A percentile compares a stretch with the other conserved stretches of the same genome.
Evolutionary conservation across 2,329 filamentous ascomycete species (phyloP).

Genomic region (Zalaria obscura): DNA sequence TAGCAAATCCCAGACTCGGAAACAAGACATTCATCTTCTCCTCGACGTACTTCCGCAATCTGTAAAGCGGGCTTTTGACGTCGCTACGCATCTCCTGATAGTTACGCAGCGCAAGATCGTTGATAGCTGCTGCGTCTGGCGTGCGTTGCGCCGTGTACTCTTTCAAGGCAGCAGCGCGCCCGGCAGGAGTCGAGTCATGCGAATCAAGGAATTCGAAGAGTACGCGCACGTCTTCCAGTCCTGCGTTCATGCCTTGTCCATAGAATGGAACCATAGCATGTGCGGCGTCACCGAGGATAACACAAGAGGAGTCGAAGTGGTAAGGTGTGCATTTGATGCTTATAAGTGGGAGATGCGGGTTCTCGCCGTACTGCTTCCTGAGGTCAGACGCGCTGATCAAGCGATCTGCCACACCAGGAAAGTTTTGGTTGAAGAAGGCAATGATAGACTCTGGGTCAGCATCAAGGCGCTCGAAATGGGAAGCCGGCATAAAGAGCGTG

Average conservation of each 20-base stretch:
- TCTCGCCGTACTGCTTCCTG: conserved; percentile 58
- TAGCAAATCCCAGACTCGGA: conserved; percentile 72
- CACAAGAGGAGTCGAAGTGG: conserved; percentile 61
- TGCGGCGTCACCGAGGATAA: conserved; percentile 84
- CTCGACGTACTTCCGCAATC: conserved; percentile 71
- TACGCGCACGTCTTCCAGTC: conserved; percentile 82
- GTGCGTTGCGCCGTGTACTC: conserved; percentile 64
- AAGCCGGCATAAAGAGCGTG: conserved; percentile 74
- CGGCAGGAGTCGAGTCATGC: conserved; percentile 32
- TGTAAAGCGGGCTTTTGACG: conserved; percentile 65
- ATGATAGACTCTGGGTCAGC: conserved; percentile 44
- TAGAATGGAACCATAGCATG: conserved; percentile 99
- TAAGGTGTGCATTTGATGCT: conserved; percentile 87
- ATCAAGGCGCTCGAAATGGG: conserved; percentile 55
- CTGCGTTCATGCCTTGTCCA: conserved; percentile 94
- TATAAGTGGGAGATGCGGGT: conserved; percentile 85
- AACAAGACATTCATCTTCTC: conserved; percentile 66
- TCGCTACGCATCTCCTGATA: conserved; percentile 88
- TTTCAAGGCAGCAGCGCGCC: conserved; percentile 39
- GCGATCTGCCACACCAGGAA: conserved; percentile 64
- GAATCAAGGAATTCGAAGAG: conserved; percentile 73
- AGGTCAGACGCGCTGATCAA: conserved; percentile 57
- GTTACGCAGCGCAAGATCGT: conserved; percentile 79
- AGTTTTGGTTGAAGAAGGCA: conserved; percentile 66
- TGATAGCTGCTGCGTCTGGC: conserved; percentile 76